Evolutionary conservation across 176 grass and related monocot species (phyloP), one percentile per base, ranked within the genome.

Genomic region (Secale cereale): DNA sequence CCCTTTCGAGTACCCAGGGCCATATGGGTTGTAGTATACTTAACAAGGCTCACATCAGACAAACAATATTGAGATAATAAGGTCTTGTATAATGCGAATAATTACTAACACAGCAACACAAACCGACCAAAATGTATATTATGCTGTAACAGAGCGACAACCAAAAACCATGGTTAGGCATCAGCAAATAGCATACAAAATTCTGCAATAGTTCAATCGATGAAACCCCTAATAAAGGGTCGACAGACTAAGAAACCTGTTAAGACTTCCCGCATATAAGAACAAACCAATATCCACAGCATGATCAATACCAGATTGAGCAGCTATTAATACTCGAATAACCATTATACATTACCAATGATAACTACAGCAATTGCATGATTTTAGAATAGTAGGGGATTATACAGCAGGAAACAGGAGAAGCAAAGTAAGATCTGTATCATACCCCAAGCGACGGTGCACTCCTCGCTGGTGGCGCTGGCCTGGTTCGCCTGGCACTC

Each of bases 401-500:
- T 50, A 54, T 25, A 45, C 9, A 10, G 17, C 29, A 67, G 15
- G 4, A 15, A 75, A 74, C 37, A 59, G 10, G 14, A 19, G 32
- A 14, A 2, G 22, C 19, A 56, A 76, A 63, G 50, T 19, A 78
- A 32, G 65, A 78, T 56, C 23, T 3, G 48, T 46, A 68, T 60
- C 67, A 50, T 95, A 99, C 97, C 97, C 97, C 97, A 99, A 84
- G 97, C 97, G 52, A 99, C 93, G 22, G 97, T 99, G 90, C 97
- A 99, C 71, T 99, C 97, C 73, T 96, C 97, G 71, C 97, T 99
- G 6, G 97, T 99, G 25, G 90, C 97, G 79, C 93, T 99, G 17
- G 97, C 97, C 86, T 98, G 97, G 89, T 98, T 98, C 70, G 97
- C 97, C 79, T 99, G 97, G 86, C 97, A 99, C 86, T 99, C 97